These are phyloP conservation scores for Geotrichum bryndzae DNA, from an alignment of 1,139 yeast genomes.

Conservation along the genomic window DNA sequence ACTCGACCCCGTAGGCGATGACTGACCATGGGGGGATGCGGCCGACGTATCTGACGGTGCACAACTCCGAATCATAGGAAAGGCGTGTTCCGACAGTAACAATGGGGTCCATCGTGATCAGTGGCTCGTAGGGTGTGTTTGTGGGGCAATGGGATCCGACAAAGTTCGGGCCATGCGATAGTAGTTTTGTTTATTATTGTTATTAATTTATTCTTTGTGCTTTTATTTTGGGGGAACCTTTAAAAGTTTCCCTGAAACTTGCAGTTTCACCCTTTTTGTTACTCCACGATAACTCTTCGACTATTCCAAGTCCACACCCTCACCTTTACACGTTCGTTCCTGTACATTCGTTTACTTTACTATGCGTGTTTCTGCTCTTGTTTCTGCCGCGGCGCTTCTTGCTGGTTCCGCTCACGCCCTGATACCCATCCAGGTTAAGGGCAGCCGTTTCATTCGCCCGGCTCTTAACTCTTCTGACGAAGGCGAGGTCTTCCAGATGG, in stretches of 20 bases:
- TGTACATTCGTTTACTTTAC: not conserved
- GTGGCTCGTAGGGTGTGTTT: not conserved
- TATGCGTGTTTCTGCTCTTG: slow-evolving; percentile 7
- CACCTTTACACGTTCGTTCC: not conserved
- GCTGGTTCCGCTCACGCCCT: slow-evolving; percentile 31
- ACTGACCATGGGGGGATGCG: slow-evolving; percentile 56
- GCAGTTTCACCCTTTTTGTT: not conserved
- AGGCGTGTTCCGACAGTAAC: slow-evolving; percentile 41
- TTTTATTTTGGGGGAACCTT: not conserved
- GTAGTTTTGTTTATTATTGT: not conserved
- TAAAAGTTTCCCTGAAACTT: not conserved
- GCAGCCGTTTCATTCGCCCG: slow-evolving; percentile 46
- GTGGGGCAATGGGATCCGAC: too few relatives aligned
- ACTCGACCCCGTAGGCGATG: slow-evolving; percentile 70
- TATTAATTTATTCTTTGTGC: not conserved
- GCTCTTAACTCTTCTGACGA: slow-evolving; percentile 35
- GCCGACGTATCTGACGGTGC: slow-evolving; percentile 64
- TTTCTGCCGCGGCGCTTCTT: slow-evolving; percentile 15
- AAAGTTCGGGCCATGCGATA: not conserved
- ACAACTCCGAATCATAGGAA: slow-evolving; percentile 45
- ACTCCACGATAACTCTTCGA: not conserved
- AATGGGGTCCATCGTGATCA: not conserved
- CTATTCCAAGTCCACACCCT: not conserved
- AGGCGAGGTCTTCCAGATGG: slow-evolving; percentile 48
- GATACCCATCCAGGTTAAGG: slow-evolving; percentile 43